A percentile compares a stretch with the other conserved stretches of the same genome.
Conservation (phyloP, 306 rosid genomes). For the Albizia julibrissin region DNA sequence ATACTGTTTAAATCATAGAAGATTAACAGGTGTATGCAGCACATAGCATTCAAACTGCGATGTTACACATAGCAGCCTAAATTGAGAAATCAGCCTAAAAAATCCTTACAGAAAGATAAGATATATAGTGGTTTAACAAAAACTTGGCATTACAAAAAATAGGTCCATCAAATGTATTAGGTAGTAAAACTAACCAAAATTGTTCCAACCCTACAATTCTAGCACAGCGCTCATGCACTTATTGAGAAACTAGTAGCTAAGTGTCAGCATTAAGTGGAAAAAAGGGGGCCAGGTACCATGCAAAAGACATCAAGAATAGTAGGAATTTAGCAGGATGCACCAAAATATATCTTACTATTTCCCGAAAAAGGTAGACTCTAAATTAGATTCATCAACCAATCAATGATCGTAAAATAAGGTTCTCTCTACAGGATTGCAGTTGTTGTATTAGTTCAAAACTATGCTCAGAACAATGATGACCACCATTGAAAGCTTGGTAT, state of each 20-base stretch:
- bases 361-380: neutral
- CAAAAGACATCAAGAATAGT: neutral
- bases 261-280: neutral
- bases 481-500: too few relatives aligned
- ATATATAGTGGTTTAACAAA: neutral
- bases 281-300: neutral
- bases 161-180: neutral
- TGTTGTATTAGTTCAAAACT: too few relatives aligned
- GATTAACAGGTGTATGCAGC: too few relatives aligned
- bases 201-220: neutral
- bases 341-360: too few relatives aligned
- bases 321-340: neutral
- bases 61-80: neutral
- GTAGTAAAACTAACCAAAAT: neutral
- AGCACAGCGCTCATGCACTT: neutral
- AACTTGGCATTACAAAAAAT: neutral
- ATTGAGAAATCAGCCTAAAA: neutral
- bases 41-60: too few relatives aligned
- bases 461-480: too few relatives aligned
- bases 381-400: neutral
- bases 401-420: too few relatives aligned
- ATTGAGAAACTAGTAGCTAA: neutral
- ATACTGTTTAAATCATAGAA: too few relatives aligned
- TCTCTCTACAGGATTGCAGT: too few relatives aligned
- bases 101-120: neutral